phyloP scores from a whole-genome alignment of 2,329 filamentous ascomycete species.

The Trichoderma oligosporum region DNA sequence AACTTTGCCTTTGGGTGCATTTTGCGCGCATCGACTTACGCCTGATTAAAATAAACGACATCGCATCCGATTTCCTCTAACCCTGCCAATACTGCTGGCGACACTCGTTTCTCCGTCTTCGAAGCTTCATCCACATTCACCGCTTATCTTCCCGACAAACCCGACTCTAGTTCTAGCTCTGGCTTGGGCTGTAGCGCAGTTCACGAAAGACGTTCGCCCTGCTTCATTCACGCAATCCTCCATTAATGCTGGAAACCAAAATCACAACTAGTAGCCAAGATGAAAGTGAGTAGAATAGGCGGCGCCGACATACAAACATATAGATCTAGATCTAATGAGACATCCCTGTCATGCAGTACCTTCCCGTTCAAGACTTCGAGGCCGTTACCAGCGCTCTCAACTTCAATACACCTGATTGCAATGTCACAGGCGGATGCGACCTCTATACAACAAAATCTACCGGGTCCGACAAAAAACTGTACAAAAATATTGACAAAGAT shows the following conservation, averaged over 20 bases:
- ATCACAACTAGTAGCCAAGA: conserved; percentile 25
- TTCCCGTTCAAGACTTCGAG: conserved; percentile 87
- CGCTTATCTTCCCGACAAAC: neutral
- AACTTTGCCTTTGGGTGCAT: conserved; percentile 11
- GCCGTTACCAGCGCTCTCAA: conserved; percentile 89
- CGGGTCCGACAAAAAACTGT: conserved; percentile 92
- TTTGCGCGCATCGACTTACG: neutral
- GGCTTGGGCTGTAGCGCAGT: neutral
- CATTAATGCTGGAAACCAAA: conserved; percentile 4
- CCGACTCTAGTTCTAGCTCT: neutral
- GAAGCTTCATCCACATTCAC: neutral
- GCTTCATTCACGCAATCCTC: neutral
- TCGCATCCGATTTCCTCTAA: neutral
- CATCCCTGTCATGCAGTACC: conserved; percentile 58
- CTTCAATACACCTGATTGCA: conserved; percentile 90
- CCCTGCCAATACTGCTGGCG: neutral
- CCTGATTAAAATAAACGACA: neutral
- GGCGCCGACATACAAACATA: neutral
- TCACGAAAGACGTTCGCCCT: neutral
- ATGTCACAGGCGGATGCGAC: conserved; percentile 90
- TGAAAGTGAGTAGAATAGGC: conserved; percentile 36
- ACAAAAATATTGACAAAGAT: conserved; percentile 89
- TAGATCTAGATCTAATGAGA: conserved; percentile 22
- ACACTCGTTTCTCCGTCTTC: neutral
- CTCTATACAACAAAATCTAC: conserved; percentile 97